Evolutionary conservation across 805 yeast species (phyloP).

Genomic region (Kluyveromyces starmeri): DNA sequence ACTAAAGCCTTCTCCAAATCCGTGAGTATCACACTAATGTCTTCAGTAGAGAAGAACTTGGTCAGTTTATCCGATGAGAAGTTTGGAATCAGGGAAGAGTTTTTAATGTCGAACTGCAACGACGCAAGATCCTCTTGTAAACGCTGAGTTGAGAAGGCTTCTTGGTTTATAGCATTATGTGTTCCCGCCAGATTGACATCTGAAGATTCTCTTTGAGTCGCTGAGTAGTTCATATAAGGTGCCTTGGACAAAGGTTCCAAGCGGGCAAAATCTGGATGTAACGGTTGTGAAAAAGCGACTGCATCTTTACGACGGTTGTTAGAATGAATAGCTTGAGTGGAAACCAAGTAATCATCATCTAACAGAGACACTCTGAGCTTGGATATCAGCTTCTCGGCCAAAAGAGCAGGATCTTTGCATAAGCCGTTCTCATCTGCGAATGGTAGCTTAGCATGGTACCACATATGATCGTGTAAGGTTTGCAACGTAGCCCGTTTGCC

Average conservation of each 20-base stretch:
- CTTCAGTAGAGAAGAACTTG: conserved; percentile 22
- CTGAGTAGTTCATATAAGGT: conserved; percentile 7
- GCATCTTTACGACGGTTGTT: not conserved
- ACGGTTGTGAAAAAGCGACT: conserved; percentile 40
- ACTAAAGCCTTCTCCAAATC: conserved; percentile 25
- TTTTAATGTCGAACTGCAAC: conserved; percentile 16
- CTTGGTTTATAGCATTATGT: conserved; percentile 11
- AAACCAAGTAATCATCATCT: conserved; percentile 35
- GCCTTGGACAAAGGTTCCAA: conserved; percentile 21
- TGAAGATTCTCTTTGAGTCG: conserved; percentile 15
- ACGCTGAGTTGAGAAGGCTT: conserved; percentile 17
- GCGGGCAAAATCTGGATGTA: conserved; percentile 31
- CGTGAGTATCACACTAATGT: conserved; percentile 22
- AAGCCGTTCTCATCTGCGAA: conserved; percentile 39
- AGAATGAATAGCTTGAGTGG: conserved; percentile 15
- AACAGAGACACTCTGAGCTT: conserved; percentile 44
- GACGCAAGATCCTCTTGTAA: conserved; percentile 22
- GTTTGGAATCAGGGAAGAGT: conserved; percentile 5
- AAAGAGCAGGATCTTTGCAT: conserved; percentile 43
- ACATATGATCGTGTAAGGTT: conserved; percentile 41
- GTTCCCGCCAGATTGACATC: conserved; percentile 11
- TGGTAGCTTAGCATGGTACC: conserved; percentile 41
- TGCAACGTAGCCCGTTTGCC: conserved; percentile 34
- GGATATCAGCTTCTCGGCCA: conserved; percentile 44
- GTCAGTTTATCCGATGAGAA: conserved; percentile 24